Evolutionary conservation across 164 flowering plant genomes (phyloP).

Genomic region (Vitis amurensis): DNA sequence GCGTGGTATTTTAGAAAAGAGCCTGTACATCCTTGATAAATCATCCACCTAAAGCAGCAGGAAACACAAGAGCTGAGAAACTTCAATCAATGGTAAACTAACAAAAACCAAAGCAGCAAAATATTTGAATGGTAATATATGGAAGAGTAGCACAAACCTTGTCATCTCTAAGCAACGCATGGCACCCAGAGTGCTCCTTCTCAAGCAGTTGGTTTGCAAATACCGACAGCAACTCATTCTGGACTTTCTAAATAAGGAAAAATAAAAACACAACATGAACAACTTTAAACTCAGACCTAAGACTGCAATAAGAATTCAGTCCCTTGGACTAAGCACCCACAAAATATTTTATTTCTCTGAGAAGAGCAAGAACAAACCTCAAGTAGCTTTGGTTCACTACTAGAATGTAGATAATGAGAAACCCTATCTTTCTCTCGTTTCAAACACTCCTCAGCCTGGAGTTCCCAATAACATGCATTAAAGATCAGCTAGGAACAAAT

Average conservation of each 20-base stretch:
- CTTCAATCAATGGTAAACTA: not conserved
- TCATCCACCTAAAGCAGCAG: conserved; percentile 54
- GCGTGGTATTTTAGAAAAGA: conserved; percentile 62
- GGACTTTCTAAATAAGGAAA: conserved; percentile 49
- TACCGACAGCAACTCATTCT: conserved; percentile 51
- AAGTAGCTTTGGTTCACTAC: conserved; percentile 74
- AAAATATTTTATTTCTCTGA: not conserved
- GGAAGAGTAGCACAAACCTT: conserved; percentile 38
- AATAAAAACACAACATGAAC: not conserved
- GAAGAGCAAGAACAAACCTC: conserved; percentile 53
- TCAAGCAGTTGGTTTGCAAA: conserved; percentile 79
- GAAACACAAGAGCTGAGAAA: not conserved
- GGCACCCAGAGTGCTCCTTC: conserved; percentile 95
- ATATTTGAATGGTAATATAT: not conserved
- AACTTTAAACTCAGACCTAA: not conserved
- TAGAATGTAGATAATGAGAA: conserved; percentile 75
- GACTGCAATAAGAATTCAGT: not conserved
- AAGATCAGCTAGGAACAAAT: not conserved
- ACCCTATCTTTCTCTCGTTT: conserved; percentile 85
- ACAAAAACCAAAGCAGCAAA: not conserved
- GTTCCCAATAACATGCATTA: conserved; percentile 13
- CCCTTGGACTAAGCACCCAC: not conserved
- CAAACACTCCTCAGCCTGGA: conserved; percentile 85
- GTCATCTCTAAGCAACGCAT: conserved; percentile 86
- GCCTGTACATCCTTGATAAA: conserved; percentile 91